phyloP scores from a whole-genome alignment of 441 rosid species.

The Geranium incanum region DNA sequence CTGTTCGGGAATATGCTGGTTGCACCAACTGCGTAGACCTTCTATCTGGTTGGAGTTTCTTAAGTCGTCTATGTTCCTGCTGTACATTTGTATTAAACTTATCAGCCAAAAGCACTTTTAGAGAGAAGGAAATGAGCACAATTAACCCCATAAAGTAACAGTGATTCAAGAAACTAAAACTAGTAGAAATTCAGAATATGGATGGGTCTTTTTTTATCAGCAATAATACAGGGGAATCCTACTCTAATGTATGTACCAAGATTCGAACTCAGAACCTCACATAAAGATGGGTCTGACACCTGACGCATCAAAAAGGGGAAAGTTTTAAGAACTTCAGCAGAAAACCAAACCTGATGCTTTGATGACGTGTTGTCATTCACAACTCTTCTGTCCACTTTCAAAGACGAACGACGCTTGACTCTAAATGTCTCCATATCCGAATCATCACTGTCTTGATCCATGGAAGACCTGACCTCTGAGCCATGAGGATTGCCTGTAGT shows the following conservation, averaged over 20 bases:
- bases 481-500: slow-evolving; percentile 24
- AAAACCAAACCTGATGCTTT: slow-evolving; percentile 45
- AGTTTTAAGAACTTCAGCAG: not conserved
- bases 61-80: slow-evolving; percentile 75
- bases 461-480: slow-evolving; percentile 24
- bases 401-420: slow-evolving; percentile 76
- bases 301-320: not conserved
- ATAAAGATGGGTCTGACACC: not conserved
- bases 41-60: slow-evolving; percentile 52
- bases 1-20: slow-evolving; percentile 33
- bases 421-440: slow-evolving; percentile 80
- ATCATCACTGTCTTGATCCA: slow-evolving; percentile 61
- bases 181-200: not conserved
- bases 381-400: slow-evolving; percentile 52
- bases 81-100: slow-evolving; percentile 21
- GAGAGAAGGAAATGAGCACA: not conserved
- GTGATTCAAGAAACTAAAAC: not conserved
- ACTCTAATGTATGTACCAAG: no score
- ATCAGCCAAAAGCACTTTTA: not conserved
- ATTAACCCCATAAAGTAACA: no score
- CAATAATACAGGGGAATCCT: no score
- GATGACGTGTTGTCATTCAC: slow-evolving; percentile 33
- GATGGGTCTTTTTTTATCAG: not conserved
- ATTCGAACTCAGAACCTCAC: not conserved
- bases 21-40: slow-evolving; percentile 35